Conservation (phyloP, 768 basidiomycete species). For the Boletus pseudopeckii region DNA sequence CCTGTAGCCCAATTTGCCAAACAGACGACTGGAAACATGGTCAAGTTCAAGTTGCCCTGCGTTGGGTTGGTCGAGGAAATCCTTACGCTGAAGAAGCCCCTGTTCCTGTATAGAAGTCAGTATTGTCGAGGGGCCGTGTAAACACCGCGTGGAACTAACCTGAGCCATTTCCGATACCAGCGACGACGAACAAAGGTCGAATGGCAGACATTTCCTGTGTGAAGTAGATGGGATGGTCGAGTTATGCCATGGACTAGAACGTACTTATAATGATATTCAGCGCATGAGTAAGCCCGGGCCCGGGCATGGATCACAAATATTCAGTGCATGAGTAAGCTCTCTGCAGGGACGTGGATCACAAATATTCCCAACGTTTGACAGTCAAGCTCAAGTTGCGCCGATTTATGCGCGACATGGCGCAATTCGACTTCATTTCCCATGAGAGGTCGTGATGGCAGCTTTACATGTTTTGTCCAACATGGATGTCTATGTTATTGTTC, state of each 20-base stretch:
- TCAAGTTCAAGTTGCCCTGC: conserved; percentile 1
- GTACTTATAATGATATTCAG: conserved; percentile 10
- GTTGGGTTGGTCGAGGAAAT: not conserved
- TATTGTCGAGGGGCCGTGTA: not conserved
- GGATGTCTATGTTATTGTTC: conserved; percentile 16
- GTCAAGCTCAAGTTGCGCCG: conserved; percentile 1
- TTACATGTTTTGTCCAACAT: too few relatives aligned
- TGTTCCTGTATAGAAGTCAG: conserved; percentile 39
- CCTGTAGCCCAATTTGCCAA: conserved; percentile 60
- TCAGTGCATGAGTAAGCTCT: too few relatives aligned
- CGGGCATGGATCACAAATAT: conserved; percentile 8
- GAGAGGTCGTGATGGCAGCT: not conserved
- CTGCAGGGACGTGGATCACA: conserved; percentile 1
- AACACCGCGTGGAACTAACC: conserved; percentile 20
- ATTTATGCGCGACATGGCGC: conserved; percentile 1
- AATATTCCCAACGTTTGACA: conserved; percentile 4
- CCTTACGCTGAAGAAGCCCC: conserved; percentile 58
- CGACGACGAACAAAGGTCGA: conserved; percentile 55
- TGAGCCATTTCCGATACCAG: conserved; percentile 47
- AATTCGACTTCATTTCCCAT: not conserved
- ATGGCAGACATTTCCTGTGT: conserved; percentile 27
- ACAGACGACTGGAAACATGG: conserved; percentile 43
- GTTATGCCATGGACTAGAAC: not conserved
- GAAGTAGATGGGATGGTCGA: not conserved
- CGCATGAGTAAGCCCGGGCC: conserved; percentile 20